Base-by-base conservation (phyloP, 768 basidiomycete genomes). In the Sarcodon aspratus region DNA sequence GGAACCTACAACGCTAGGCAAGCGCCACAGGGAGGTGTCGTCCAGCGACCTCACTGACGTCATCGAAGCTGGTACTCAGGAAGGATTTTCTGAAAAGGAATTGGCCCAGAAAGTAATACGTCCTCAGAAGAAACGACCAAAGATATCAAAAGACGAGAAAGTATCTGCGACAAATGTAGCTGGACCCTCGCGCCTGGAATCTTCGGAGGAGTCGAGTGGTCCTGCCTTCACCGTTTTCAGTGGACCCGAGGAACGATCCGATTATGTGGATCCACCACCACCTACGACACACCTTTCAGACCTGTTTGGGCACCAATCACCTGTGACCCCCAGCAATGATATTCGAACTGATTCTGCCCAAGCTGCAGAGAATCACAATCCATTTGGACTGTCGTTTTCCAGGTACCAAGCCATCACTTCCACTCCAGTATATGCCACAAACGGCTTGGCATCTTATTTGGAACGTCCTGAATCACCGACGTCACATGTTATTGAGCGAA, bases 391-490 rank as follows among this genome's bases (percentile, higher is more conserved):
- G 44, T 50, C 54, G 35, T 44, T 37, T 6, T 55, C 58, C n/a
- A 48, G 52, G 8, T 60, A 57, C 45, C 52, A 55, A 7, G 57
- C 59, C 0, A 36, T 57, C 17, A 59, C 61, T 1, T 60, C 63
- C 6, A 64, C 63, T 5, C 61, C 62, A 18, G 43, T 42, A 49
- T 12, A 34, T 46, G 40, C 45, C 21, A 3, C 38, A 48, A 15
- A 54, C 55, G 12, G 17, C 42, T 8, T 52, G 7, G 27, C 18
- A 32, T 33, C 61, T 1, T 58, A 58, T 42, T 76, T 76, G 7
- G 76, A 79, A 57, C 69, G 75, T 13, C 77, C 78, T 6, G 71
- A 73, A 50, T 79, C 78, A 6, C 80, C 80, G 13, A 71, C 78
- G 2, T 79, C 80, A 7, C 46, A 36, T 7, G 66, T 68, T 21